phyloP scores from a whole-genome alignment of 495 filamentous ascomycete species.

The Penicillium antarcticum region DNA sequence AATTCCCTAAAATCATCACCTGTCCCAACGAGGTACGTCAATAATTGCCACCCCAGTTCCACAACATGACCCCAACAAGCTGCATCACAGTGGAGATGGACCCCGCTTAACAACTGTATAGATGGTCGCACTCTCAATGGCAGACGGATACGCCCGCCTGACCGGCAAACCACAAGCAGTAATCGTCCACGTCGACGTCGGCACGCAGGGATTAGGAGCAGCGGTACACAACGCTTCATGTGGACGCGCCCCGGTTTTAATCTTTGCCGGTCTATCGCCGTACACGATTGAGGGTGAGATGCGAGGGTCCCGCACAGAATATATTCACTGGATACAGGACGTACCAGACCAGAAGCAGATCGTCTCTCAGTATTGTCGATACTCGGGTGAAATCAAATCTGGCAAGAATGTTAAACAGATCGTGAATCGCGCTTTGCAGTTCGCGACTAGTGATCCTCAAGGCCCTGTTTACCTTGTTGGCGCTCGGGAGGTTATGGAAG shows the following conservation, averaged over 20 bases:
- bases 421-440: conserved; percentile 86
- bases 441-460: conserved; percentile 74
- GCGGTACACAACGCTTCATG: conserved; percentile 90
- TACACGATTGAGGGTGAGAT: conserved; percentile 91
- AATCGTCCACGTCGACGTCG: conserved; percentile 95
- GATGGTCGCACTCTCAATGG: conserved; percentile 98
- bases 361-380: conserved; percentile 90
- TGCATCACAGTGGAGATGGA: neutral
- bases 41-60: neutral
- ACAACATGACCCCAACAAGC: neutral
- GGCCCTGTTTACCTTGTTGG: conserved; percentile 86
- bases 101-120: conserved; percentile 27
- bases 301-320: conserved; percentile 84
- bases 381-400: conserved; percentile 83
- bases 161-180: conserved; percentile 86
- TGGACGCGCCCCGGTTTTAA: conserved; percentile 80
- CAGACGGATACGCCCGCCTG: conserved; percentile 87
- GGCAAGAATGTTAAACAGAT: conserved; percentile 95
- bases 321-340: conserved; percentile 98
- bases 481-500: conserved; percentile 87
- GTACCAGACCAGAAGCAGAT: conserved; percentile 94
- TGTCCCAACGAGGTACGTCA: conserved; percentile 74
- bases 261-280: conserved; percentile 88
- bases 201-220: conserved; percentile 86
- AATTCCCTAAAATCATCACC: conserved; percentile 85